Evolutionary conservation across 2,329 filamentous ascomycete species (phyloP), one percentile per base, ranked within the genome.

Genomic region (Clonostachys byssicola): DNA sequence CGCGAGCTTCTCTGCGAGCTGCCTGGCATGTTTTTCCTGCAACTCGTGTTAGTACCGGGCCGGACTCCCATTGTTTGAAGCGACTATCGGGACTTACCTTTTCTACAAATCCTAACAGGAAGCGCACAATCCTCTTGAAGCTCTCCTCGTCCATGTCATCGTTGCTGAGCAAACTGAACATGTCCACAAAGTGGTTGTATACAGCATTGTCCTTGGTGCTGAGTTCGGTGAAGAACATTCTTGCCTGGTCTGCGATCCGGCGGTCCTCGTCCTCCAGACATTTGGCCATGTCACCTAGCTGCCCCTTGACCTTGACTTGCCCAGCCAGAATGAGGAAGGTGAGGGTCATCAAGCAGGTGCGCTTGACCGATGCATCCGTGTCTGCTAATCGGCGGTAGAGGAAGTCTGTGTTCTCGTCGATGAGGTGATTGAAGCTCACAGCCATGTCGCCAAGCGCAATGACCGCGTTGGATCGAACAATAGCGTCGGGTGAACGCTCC

Each of bases 181-280:
- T 97, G 63, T 99, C 94, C 30, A 99, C 91, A 68, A 99, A 99
- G 71, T 99, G 92, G 65, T 99, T 99, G 68, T 99, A 99, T 3
- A 99, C 90, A 3, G 94, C 94, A 61, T 99, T 99, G 65, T 99
- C 94, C 73, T 99, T 99, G 56, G 91, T 96, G 51, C 92, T 91
- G 47, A 99, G 79, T 68, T 99, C 94, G 0, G 90, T 92, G 68
- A 99, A 99, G 81, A 99, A 99, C 92, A 97, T 97, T 49, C 90
- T 80, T 13, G 91, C 89, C 60, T 99, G 79, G 61, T 99, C 94
- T 1, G 92, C 89, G 52, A 97, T 96, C 51, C 89, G 83, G 68
- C 92, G 91, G 62, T 99, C 95, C n/a, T 85, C 83, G 60, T 99
- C 94, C 67, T 99, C 94, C 33, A 99, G 79, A 56, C 94, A 99